Percentiles rank a stretch among this genome's conserved stretches.
phyloP scores from a whole-genome alignment of 108 stramenopile species.

The Cylindrotheca closterium region DNA sequence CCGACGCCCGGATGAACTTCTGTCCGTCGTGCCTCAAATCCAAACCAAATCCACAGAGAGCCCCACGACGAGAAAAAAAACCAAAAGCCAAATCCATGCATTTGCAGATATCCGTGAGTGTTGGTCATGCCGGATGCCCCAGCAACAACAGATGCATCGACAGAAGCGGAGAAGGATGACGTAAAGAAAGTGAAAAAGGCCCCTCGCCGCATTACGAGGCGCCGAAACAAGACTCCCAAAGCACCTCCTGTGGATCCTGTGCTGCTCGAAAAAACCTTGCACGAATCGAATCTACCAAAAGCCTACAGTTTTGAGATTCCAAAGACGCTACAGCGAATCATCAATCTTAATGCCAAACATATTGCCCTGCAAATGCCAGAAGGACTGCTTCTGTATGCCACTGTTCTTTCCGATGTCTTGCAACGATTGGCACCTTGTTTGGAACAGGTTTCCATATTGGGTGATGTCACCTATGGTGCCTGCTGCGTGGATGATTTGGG shows the following conservation, averaged over 20 bases:
- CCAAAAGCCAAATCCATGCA: no score
- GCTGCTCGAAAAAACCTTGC: conserved; percentile 43
- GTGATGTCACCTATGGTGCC: conserved; percentile 99
- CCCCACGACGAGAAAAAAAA: no score
- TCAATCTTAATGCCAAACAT: conserved; percentile 41
- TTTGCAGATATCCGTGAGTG: no score
- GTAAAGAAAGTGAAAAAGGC: conserved; percentile 1
- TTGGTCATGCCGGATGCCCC: no score
- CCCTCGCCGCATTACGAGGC: conserved; percentile 33
- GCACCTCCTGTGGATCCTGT: conserved; percentile 36
- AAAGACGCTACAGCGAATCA: conserved; percentile 89
- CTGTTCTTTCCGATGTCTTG: conserved; percentile 92
- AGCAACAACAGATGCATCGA: no score
- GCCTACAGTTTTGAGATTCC: conserved; percentile 84
- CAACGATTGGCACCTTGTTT: conserved; percentile 57
- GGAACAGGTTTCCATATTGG: conserved; percentile 77
- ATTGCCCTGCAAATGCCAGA: conserved; percentile 98
- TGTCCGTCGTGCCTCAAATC: no score
- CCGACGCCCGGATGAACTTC: no score
- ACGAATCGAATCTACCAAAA: conserved; percentile 61
- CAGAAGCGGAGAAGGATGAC: no score
- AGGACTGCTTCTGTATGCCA: conserved; percentile 94
- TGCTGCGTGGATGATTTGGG: conserved; percentile 98
- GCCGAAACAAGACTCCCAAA: conserved; percentile 19
- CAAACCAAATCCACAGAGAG: no score